Evolutionary conservation across 768 basidiomycete species (phyloP), one percentile per base, ranked within the genome.

Genomic region (Xerocomellus chrysenteron): DNA sequence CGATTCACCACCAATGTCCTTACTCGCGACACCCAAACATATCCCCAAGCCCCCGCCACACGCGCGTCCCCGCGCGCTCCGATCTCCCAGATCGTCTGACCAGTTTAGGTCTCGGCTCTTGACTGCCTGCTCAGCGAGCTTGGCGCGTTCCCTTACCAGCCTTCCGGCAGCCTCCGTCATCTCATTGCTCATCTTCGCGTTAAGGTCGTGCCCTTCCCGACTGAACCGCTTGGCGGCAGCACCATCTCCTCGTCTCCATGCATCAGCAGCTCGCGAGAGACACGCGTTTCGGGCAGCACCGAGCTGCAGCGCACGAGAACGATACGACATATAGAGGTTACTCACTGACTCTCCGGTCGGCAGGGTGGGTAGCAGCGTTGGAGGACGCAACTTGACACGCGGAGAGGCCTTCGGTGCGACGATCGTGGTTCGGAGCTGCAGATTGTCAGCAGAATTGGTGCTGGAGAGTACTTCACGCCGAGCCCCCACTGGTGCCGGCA

Each of bases 141-240:
- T 80, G 16, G 86, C 84, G 1, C 97, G 83, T 72, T 97, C 96
- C 32, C 84, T 77, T 14, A 98, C 90, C 40, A 99, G 82, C 59
- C 82, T 83, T n/a, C 79, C 78, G 2, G 97, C 97, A 6, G 96
- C 94, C 33, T 83, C 81, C 10, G 82, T 80, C 80, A 94, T 92
- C 76, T 98, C 97, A 26, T 74, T 76, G 42, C 84, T 78, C 92
- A 99, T 97, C 73, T 91, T 90, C 42, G 83, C 85, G 65, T 98
- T 98, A 56, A 97, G 75, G 41, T 96, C 93, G 64, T 96, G 92
- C 1, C 94, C 97, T 67, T 98, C 95, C 41, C 92, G 79, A 59
- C 89, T 92, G 75, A 96, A 98, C 46, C 93, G 80, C 74, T 98
- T 97, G 37, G 97, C 97, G 1, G 91, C 89, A 0, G 95, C 94